phyloP scores from a whole-genome alignment of 139 green algal genomes.

The Closterium sp. region DNA sequence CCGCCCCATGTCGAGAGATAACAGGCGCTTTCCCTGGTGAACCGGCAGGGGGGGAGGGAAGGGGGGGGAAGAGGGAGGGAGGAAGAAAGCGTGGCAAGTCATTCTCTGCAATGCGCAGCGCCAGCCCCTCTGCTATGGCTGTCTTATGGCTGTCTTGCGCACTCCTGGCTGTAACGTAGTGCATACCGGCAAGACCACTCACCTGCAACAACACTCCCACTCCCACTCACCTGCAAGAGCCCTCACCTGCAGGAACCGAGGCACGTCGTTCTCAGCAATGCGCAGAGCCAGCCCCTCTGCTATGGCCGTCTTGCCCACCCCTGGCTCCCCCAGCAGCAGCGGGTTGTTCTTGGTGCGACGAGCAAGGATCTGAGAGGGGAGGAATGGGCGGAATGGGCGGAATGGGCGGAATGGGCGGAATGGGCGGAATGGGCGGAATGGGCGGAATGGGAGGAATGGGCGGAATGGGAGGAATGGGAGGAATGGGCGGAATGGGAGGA shows the following conservation, averaged over 20 bases:
- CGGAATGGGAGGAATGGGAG: too few species aligned
- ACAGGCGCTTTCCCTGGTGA: too few species aligned
- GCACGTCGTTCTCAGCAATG: constrained; percentile 73
- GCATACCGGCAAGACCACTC: background rate
- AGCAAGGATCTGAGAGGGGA: constrained; percentile 95
- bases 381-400: constrained; percentile 85
- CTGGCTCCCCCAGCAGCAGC: constrained; percentile 93
- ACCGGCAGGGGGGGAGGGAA: too few species aligned
- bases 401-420: too few species aligned
- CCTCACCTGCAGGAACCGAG: constrained; percentile 71
- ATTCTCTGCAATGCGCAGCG: constrained; percentile 76
- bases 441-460: too few species aligned
- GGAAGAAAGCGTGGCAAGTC: constrained; percentile 63
- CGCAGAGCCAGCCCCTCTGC: constrained; percentile 83
- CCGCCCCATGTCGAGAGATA: constrained; percentile 48
- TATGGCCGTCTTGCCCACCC: constrained; percentile 66
- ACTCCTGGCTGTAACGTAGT: background rate
- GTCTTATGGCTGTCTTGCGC: constrained; percentile 23
- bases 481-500: too few species aligned
- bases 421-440: too few species aligned
- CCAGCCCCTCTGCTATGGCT: constrained; percentile 76
- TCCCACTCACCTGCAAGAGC: constrained; percentile 62
- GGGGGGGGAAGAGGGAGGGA: constrained; percentile 17
- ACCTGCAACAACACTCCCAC: constrained; percentile 59
- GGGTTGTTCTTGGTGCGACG: constrained; percentile 96